Base-by-base conservation (phyloP, 2,329 filamentous ascomycete species). In the Aureobasidium sp. region DNA sequence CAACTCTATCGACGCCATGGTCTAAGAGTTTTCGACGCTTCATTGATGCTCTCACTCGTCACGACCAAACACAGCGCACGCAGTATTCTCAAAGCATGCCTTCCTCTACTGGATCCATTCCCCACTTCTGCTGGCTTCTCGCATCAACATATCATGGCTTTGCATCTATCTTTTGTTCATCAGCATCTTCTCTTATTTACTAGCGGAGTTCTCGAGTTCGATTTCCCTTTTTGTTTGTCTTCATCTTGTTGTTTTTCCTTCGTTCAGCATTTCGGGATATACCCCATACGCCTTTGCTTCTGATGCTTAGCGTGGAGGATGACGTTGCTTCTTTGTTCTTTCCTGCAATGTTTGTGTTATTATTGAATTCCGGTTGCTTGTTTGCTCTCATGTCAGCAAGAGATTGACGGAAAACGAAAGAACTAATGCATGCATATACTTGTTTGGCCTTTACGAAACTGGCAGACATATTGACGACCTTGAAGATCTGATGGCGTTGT, bases 191-290 rank as follows among this genome's bases (percentile, higher is more conserved):
- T 5, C 8, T 3, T 11, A 11, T 51, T 6, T 27, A 22, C n/a
- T 11, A 34, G 29, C 11, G 15, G 15, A 22, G n/a, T 31, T 14
- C 31, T 31, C 9, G 17, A 25, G 6, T 20, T 52, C n/a, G 29
- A 8, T 22, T 25, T 25, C 5, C 5, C 12, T 9, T 57, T 22
- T 25, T 15, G 14, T 31, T 57, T 57, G 22, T n/a, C 7, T 34
- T 15, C 14, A 22, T 25, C 9, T 14, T 44, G 41, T 44, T 25
- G 41, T 45, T 97, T 63, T 80, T 97, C 15, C 14, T 17, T 37
- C n/a, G 37, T 37, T 6, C 12, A 52, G 49, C 49, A 52, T 52
- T 37, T 42, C 36, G 36, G 51, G 22, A 31, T 31, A 55, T 55
- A 55, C 37, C 51, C 36, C 15, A 42, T 55, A 55, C 37, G 51